Percentiles rank a stretch among this genome's conserved stretches.
Evolutionary conservation across 2,329 filamentous ascomycete species (phyloP).

Genomic region (Fusarium haematococcum): DNA sequence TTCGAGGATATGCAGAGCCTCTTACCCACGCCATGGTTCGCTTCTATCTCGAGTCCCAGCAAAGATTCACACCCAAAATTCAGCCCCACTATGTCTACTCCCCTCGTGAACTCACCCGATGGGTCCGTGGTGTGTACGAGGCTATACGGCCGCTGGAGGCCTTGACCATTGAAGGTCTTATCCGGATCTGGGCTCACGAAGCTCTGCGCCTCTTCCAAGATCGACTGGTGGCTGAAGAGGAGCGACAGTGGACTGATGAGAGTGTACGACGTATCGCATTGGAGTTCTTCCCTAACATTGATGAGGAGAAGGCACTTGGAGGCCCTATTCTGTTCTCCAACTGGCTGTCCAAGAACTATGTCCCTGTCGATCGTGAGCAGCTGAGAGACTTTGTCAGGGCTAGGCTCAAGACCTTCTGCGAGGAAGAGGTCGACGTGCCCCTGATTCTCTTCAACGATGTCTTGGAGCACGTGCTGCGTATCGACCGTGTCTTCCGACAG

Average conservation of each 20-base stretch:
- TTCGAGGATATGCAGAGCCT: constrained; percentile 94
- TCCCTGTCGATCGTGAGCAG: constrained; percentile 94
- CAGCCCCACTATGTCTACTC: constrained; percentile 99
- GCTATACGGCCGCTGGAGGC: constrained; percentile 92
- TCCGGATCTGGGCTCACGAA: constrained; percentile 98
- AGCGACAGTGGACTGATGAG: constrained; percentile 94
- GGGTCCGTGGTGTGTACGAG: constrained; percentile 98
- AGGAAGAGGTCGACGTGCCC: constrained; percentile 98
- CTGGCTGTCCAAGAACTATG: constrained; percentile 98
- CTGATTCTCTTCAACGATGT: constrained; percentile 99
- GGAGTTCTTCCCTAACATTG: constrained; percentile 94
- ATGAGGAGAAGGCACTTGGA: constrained; percentile 87
- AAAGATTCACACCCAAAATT: constrained; percentile 93
- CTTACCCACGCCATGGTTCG: constrained; percentile 98
- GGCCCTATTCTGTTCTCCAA: constrained; percentile 98
- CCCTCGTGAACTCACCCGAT: constrained; percentile 96
- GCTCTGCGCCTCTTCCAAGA: constrained; percentile 97
- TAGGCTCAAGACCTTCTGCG: constrained; percentile 96
- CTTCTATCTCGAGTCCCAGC: constrained; percentile 94
- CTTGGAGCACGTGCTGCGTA: constrained; percentile 95
- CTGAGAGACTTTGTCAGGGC: constrained; percentile 98
- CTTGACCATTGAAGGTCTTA: constrained; percentile 87
- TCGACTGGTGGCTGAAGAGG: constrained; percentile 92
- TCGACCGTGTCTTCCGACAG: constrained; percentile 98
- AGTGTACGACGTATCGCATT: constrained; percentile 87